Base-by-base conservation (phyloP, 2,329 filamentous ascomycete genomes). In the Celoporthe dispersa region DNA sequence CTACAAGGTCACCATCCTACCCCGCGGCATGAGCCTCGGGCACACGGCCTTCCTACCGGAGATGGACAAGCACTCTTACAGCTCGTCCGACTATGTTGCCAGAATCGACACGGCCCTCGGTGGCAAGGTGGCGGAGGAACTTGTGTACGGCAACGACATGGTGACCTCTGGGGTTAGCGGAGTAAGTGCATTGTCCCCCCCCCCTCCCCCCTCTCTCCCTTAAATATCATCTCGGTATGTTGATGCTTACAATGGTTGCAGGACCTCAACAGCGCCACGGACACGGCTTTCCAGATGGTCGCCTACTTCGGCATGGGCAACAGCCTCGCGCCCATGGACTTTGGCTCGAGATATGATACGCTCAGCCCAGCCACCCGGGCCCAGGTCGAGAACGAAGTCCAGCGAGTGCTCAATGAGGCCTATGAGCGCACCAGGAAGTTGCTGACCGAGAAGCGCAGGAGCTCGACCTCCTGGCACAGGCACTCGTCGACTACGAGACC, bases 1-100 rank as follows among this genome's bases (percentile, higher is more conserved):
- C 1, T 98, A 99, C 87, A 99, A 99, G 83, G 94, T 97, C 64
- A 99, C 96, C 0, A 97, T 99, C 75, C 91, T 99, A 76, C 94
- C 96, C 67, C 91, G 97, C 76, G 96, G 96, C 14, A 90, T 91
- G 76, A 89, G 92, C 33, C 86, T 98, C 9, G 96, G 96, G 71
- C 89, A 97, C 73, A 99, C 96, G 0, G 92, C 92, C 73, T 92
- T 91, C 80, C 85, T 99, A 33, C 94, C 94, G 0, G 92, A 96
- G 78, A 94, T 97, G 85, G 94, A 98, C 82, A 94, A 94, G 80
- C 94, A 97, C 77, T 96, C 93, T 16, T 90, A 90, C 80, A 92
- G 92, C n/a, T 94, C 94, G 75, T 89, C 89, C 68, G 93, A 99
- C 78, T 94, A 94, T 75, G 84, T 94, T 66, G 79, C 84, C 25